Conservation (phyloP, 192 early-diverging fungal genomes). For the Coemansia sp. region DNA sequence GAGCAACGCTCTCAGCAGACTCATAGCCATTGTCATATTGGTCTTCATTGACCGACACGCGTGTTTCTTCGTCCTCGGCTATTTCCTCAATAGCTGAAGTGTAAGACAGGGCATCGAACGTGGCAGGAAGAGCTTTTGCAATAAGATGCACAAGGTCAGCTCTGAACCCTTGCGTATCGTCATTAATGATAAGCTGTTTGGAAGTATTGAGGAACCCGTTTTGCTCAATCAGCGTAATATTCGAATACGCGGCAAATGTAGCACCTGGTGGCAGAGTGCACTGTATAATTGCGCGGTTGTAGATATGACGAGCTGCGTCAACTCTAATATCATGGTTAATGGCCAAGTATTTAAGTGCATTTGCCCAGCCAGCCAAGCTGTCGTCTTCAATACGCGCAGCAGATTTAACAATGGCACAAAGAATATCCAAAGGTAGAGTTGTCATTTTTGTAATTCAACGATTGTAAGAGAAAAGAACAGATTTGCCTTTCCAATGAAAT, state of each 20-base stretch:
- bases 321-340: background rate
- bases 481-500: too few relatives aligned
- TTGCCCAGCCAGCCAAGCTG: background rate
- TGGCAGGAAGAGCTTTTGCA: background rate
- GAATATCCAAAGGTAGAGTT: background rate
- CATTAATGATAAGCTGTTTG: background rate
- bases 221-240: background rate
- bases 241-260: background rate
- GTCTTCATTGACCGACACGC: background rate
- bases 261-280: background rate
- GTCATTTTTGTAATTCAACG: too few relatives aligned
- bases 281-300: background rate
- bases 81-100: background rate
- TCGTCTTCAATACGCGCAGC: background rate
- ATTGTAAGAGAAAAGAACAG: too few relatives aligned
- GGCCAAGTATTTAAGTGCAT: background rate
- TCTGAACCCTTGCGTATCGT: background rate
- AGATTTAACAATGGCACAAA: background rate
- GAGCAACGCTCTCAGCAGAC: too few relatives aligned
- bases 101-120: background rate
- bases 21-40: background rate
- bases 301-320: background rate
- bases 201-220: background rate
- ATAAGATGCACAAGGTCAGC: background rate
- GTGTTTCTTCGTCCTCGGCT: background rate